Percentiles rank a stretch among this genome's conserved stretches.
These are phyloP conservation scores for Sporothrix dimorphospora DNA, from an alignment of 2,329 filamentous ascomycete genomes.

Conservation along the genomic window DNA sequence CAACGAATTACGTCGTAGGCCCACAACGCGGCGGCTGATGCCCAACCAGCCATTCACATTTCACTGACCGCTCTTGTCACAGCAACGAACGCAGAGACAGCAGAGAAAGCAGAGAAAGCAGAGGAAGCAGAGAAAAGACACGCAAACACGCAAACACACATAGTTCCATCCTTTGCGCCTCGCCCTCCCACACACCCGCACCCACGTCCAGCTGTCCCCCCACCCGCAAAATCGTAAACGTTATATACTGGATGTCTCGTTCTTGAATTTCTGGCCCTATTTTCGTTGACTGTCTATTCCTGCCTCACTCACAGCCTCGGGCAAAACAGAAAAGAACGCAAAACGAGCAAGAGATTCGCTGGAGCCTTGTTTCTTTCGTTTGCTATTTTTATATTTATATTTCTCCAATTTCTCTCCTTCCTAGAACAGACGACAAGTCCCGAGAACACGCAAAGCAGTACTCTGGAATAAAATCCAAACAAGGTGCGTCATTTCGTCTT, in stretches of 20 bases:
- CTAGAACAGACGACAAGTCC: not conserved
- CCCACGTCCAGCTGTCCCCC: slow-evolving; percentile 16
- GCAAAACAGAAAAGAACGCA: not conserved
- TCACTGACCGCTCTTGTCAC: slow-evolving; percentile 44
- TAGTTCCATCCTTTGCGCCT: slow-evolving; percentile 32
- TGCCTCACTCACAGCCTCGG: not conserved
- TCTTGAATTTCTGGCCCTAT: slow-evolving; percentile 14
- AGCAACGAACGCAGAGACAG: too few relatives aligned
- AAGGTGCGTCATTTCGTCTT: slow-evolving; percentile 24
- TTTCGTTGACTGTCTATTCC: slow-evolving; percentile 16
- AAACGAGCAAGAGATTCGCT: too few relatives aligned
- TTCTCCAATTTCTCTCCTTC: not conserved
- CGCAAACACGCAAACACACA: not conserved
- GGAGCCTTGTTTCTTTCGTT: not conserved
- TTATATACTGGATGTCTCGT: slow-evolving; percentile 26
- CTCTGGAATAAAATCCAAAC: not conserved
- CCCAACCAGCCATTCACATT: slow-evolving; percentile 40
- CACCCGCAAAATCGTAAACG: slow-evolving; percentile 14
- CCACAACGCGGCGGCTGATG: slow-evolving; percentile 37
- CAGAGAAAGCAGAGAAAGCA: not conserved
- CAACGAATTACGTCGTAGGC: slow-evolving; percentile 1
- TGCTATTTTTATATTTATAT: not conserved
- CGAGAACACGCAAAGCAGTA: not conserved
- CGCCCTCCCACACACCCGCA: slow-evolving; percentile 24
- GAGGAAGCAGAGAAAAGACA: not conserved